Conservation (phyloP, 179 eudicot species). For the Beta macrorhiza region DNA sequence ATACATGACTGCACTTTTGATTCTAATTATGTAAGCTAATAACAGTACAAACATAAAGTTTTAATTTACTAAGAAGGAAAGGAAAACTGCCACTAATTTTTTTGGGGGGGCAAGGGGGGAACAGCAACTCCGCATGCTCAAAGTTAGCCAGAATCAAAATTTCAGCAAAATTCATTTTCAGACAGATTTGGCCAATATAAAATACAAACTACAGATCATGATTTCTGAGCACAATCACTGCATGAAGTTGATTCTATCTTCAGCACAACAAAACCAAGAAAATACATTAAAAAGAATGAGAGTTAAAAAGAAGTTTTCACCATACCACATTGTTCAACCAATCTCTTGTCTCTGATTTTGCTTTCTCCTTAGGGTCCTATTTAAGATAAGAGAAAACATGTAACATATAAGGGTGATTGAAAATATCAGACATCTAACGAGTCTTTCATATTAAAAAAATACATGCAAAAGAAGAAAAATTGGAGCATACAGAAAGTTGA, state of each 20-base stretch:
- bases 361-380: conserved; percentile 98
- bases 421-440: neutral
- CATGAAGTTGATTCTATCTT: neutral
- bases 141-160: neutral
- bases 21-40: too few relatives aligned
- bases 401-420: conserved; percentile 9
- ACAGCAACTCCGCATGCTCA: neutral
- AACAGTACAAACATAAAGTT: too few relatives aligned
- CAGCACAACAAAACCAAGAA: neutral
- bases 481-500: conserved; percentile 1
- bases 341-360: conserved; percentile 96
- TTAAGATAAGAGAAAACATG: conserved; percentile 20
- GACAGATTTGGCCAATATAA: neutral
- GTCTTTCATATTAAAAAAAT: neutral
- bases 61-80: too few relatives aligned
- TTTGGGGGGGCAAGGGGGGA: too few relatives aligned
- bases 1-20: too few relatives aligned
- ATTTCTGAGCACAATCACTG: conserved; percentile 6
- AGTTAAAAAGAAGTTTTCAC: neutral
- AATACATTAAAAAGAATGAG: neutral
- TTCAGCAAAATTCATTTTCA: neutral
- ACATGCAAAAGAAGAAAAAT: neutral
- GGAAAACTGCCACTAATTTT: too few relatives aligned
- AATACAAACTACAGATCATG: neutral
- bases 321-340: conserved; percentile 98